Percentiles rank a stretch among this genome's conserved stretches.
Evolutionary conservation across 352 stramenopile genomes (phyloP).

Genomic region (Globisporangium heterothallicum): DNA sequence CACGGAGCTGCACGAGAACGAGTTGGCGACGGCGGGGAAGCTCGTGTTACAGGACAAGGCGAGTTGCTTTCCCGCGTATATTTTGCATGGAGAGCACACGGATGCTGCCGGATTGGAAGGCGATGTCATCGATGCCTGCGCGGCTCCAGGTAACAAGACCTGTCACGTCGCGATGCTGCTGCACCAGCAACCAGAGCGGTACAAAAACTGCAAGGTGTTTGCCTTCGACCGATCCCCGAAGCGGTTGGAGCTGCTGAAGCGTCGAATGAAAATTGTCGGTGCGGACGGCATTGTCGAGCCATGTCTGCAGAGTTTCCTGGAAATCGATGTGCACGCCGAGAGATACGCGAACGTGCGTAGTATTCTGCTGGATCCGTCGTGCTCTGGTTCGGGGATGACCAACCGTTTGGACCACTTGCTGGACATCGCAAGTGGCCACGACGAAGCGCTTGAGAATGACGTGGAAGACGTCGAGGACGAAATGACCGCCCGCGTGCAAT

Average conservation of each 20-base stretch:
- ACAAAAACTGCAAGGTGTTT: slow-evolving; percentile 79
- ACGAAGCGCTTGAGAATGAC: slow-evolving; percentile 36
- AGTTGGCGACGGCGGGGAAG: slow-evolving; percentile 75
- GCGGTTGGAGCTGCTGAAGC: slow-evolving; percentile 85
- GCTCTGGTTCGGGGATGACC: slow-evolving; percentile 95
- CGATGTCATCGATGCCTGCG: slow-evolving; percentile 95
- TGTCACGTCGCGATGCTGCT: slow-evolving; percentile 94
- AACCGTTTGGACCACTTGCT: slow-evolving; percentile 91
- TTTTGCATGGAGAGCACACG: slow-evolving; percentile 77
- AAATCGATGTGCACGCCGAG: slow-evolving; percentile 65
- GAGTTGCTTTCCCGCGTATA: slow-evolving; percentile 96
- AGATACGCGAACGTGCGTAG: slow-evolving; percentile 85
- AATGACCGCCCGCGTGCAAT: slow-evolving; percentile 76
- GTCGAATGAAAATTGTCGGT: slow-evolving; percentile 80
- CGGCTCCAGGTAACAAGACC: slow-evolving; percentile 98
- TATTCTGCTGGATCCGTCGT: slow-evolving; percentile 96
- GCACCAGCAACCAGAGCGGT: slow-evolving; percentile 48
- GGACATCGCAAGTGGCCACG: slow-evolving; percentile 65
- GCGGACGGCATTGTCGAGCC: slow-evolving; percentile 75
- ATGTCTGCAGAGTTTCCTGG: slow-evolving; percentile 91
- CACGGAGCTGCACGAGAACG: slow-evolving; percentile 84
- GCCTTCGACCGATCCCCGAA: slow-evolving; percentile 91
- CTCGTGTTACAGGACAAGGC: slow-evolving; percentile 97
- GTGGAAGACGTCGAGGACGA: slow-evolving; percentile 44
- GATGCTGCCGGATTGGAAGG: slow-evolving; percentile 43